Evolutionary conservation across 108 stramenopile species (phyloP).

Genomic region (Chaetoceros muelleri): DNA sequence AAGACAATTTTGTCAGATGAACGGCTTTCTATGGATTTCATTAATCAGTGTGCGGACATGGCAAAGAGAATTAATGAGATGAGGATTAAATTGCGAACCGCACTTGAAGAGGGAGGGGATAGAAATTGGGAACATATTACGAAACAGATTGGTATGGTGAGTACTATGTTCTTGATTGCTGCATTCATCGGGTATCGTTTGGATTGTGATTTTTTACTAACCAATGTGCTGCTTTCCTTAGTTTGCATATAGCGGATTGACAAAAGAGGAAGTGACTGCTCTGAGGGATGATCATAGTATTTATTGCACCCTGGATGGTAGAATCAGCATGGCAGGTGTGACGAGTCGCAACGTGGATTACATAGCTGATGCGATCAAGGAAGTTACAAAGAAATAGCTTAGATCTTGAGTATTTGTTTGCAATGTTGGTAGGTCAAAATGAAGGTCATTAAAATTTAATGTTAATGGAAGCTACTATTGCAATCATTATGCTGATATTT

Average conservation of each 20-base stretch:
- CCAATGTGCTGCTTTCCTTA: no score
- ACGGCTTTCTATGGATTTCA: constrained; percentile 68
- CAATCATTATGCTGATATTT: no score
- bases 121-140: constrained; percentile 95
- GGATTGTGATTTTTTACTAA: no score
- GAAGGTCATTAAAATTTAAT: not conserved
- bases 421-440: not conserved
- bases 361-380: constrained; percentile 88
- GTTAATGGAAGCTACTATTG: not conserved
- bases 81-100: constrained; percentile 59
- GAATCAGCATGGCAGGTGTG: constrained; percentile 98
- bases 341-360: constrained; percentile 93
- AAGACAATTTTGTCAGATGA: constrained; percentile 78
- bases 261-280: constrained; percentile 81
- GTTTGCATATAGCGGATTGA: constrained; percentile 96
- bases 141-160: constrained; percentile 97
- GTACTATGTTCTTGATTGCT: no score
- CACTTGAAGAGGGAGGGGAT: constrained; percentile 75
- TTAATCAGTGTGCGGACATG: constrained; percentile 93
- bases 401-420: no score
- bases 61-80: constrained; percentile 92
- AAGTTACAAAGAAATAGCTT: constrained; percentile 87
- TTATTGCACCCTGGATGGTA: constrained; percentile 96
- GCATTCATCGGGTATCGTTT: no score
- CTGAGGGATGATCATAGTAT: constrained; percentile 88